Evolutionary conservation across 441 rosid species (phyloP).

Genomic region (Bocquillonia castaneifolia): DNA sequence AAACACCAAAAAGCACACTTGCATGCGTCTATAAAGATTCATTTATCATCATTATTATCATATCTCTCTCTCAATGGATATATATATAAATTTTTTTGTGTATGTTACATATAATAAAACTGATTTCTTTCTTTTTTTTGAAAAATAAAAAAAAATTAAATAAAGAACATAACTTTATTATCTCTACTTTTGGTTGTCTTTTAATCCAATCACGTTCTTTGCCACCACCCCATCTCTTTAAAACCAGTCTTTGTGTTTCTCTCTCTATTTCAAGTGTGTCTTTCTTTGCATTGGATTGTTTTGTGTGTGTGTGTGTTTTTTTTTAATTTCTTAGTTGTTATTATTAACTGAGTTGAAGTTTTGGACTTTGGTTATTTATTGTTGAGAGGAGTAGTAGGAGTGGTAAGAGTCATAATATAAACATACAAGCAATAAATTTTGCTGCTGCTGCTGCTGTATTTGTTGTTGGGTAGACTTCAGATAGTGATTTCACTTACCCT

Average conservation of each 20-base stretch:
- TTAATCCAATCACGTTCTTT: slow-evolving; percentile 22
- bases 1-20: slow-evolving; percentile 71
- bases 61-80: slow-evolving; percentile 4
- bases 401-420: too few species aligned
- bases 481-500: slow-evolving; percentile 78
- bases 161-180: not conserved
- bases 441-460: too few species aligned
- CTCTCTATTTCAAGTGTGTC: not conserved
- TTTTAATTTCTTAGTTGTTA: slow-evolving; percentile 10
- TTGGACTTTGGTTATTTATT: slow-evolving; percentile 18
- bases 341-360: slow-evolving; percentile 7
- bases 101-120: not conserved
- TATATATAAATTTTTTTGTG: slow-evolving; percentile 13
- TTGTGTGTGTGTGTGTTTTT: not conserved
- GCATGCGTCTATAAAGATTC: slow-evolving; percentile 93
- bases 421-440: too few species aligned
- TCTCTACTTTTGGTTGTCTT: slow-evolving; percentile 20
- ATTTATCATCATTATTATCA: slow-evolving; percentile 46
- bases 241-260: not conserved
- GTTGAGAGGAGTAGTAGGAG: slow-evolving; percentile 13
- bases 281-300: not conserved
- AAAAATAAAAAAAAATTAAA: not conserved
- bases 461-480: too few species aligned
- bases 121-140: not conserved
- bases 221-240: slow-evolving; percentile 3